Conservation (phyloP, 2,329 filamentous ascomycete species). For the Colletotrichum tanaceti region DNA sequence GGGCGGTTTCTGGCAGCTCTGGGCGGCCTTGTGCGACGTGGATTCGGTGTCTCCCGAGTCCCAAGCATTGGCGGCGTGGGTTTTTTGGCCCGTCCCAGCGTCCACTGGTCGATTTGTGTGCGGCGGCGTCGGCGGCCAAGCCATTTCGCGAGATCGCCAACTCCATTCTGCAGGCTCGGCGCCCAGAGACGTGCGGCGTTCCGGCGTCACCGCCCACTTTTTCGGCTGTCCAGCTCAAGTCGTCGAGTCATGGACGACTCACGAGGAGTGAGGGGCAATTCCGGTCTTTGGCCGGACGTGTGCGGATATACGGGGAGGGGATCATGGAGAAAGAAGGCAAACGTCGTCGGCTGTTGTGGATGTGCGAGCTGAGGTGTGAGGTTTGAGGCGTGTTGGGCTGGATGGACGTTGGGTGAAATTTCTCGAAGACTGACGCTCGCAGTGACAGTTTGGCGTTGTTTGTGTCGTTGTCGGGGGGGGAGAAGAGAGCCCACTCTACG, state of each 20-base stretch:
- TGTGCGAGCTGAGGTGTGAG: neutral
- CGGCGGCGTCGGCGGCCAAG: constrained; percentile 32
- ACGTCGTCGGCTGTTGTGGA: neutral
- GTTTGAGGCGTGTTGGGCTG: neutral
- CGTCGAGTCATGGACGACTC: constrained; percentile 25
- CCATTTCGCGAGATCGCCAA: constrained; percentile 35
- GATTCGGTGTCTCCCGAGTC: constrained; percentile 22
- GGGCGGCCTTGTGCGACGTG: neutral
- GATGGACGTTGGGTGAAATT: constrained; percentile 10
- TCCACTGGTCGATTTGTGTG: constrained; percentile 3
- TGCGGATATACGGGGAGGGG: too few species aligned
- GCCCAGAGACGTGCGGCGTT: constrained; percentile 34
- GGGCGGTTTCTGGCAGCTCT: constrained; percentile 12
- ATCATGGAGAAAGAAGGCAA: neutral
- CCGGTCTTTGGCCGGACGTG: neutral
- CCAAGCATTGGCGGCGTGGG: constrained; percentile 38
- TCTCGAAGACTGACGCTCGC: constrained; percentile 26
- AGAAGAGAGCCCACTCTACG: too few species aligned
- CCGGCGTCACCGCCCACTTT: constrained; percentile 38
- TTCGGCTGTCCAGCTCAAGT: constrained; percentile 5
- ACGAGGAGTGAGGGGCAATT: neutral
- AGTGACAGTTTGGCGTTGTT: constrained; percentile 12
- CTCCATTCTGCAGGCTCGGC: constrained; percentile 35
- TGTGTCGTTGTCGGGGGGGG: neutral
- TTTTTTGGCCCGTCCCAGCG: too few species aligned